Percentiles rank a stretch among this genome's conserved stretches.
Conservation (phyloP, 495 filamentous ascomycete genomes). For the Mytilinidion resinicola region DNA sequence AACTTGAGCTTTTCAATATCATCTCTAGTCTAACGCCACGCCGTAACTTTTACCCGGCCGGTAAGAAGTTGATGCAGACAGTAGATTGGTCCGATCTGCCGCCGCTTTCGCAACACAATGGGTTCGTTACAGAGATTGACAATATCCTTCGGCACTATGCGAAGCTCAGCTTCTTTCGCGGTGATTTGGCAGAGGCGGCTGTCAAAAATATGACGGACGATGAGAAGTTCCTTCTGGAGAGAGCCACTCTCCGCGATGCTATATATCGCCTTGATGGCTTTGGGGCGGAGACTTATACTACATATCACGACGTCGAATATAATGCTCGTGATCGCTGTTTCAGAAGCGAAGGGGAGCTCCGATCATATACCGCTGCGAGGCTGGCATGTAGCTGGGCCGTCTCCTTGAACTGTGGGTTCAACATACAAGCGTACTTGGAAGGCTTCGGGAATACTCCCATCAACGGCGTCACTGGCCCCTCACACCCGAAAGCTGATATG, state of each 20-base stretch:
- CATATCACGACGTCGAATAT: conserved; percentile 36
- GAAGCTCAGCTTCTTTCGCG: background rate
- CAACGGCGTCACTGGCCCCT: background rate
- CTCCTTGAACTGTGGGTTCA: background rate
- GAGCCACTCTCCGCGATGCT: conserved; percentile 45
- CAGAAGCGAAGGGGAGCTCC: background rate
- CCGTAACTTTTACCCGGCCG: conserved; percentile 50
- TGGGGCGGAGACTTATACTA: conserved; percentile 46
- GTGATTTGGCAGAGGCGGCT: background rate
- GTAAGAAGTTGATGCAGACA: conserved; percentile 10
- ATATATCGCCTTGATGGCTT: conserved; percentile 45
- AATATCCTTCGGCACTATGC: background rate
- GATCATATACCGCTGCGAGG: conserved; percentile 4
- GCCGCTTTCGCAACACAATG: conserved; percentile 5
- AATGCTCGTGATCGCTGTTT: conserved; percentile 6
- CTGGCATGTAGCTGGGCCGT: background rate
- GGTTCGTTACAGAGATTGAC: background rate
- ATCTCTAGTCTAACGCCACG: conserved; percentile 41
- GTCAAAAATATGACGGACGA: background rate
- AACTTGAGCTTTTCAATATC: background rate
- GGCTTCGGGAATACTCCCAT: background rate
- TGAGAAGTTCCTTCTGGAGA: conserved; percentile 31
- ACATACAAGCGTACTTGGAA: background rate
- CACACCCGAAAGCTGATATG: background rate
- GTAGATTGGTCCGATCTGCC: conserved; percentile 3